Conservation (phyloP, 139 green algal species). For the Picochlorum sp. region DNA sequence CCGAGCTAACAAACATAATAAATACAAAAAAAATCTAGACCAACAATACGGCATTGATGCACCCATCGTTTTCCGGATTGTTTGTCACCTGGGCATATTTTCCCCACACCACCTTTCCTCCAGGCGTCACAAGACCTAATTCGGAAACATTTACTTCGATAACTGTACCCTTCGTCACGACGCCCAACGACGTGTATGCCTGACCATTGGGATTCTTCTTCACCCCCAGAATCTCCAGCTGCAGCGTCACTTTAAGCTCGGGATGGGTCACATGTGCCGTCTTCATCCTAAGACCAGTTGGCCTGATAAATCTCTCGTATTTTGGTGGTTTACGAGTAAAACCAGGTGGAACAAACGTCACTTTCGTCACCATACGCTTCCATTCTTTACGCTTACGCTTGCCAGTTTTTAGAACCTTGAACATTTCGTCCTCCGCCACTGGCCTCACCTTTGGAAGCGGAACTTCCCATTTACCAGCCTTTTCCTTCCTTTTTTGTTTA, state of each 20-base stretch:
- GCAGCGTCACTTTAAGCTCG: slow-evolving; percentile 93
- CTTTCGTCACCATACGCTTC: slow-evolving; percentile 99
- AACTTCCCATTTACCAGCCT: slow-evolving; percentile 99
- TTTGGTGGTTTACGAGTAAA: slow-evolving; percentile 99
- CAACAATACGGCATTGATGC: slow-evolving; percentile 96
- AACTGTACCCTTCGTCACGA: slow-evolving; percentile 89
- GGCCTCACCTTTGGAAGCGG: slow-evolving; percentile 95
- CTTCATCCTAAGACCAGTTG: slow-evolving; percentile 90
- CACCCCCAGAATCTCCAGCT: slow-evolving; percentile 92
- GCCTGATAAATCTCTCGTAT: slow-evolving; percentile 99
- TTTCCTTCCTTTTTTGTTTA: slow-evolving; percentile 99
- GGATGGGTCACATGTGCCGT: slow-evolving; percentile 98
- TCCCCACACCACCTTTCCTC: slow-evolving; percentile 98
- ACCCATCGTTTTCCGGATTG: slow-evolving; percentile 96
- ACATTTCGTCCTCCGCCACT: slow-evolving; percentile 98
- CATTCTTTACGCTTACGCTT: slow-evolving; percentile 92
- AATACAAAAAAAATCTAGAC: slow-evolving; percentile 52
- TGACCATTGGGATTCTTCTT: slow-evolving; percentile 99
- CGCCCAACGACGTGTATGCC: slow-evolving; percentile 90
- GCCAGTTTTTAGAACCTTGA: slow-evolving; percentile 86
- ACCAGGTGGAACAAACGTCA: slow-evolving; percentile 90
- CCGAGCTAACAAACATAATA: background rate
- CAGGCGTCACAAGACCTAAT: slow-evolving; percentile 95
- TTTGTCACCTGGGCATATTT: slow-evolving; percentile 97
- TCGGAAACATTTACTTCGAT: slow-evolving; percentile 98